Evolutionary conservation across 2,329 filamentous ascomycete species (phyloP).

Genomic region (Microsporum canis): DNA sequence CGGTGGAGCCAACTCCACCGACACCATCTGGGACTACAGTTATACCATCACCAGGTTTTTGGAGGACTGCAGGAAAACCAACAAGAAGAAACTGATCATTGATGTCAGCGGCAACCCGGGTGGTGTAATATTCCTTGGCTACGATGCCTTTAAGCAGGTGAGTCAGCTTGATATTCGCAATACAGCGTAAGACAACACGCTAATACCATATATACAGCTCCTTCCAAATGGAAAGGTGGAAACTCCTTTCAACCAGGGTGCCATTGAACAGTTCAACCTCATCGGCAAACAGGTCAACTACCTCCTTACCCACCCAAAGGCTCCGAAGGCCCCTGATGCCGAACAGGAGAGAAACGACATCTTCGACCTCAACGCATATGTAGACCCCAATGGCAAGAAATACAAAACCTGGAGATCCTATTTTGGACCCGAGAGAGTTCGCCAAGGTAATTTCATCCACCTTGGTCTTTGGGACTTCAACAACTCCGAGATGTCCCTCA

Average conservation of each 20-base stretch:
- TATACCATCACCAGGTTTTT: constrained; percentile 37
- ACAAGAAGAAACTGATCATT: constrained; percentile 52
- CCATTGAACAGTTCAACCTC: constrained; percentile 31
- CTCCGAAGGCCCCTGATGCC: constrained; percentile 4
- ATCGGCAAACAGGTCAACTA: constrained; percentile 21
- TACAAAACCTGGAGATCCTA: constrained; percentile 32
- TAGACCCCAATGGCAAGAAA: constrained; percentile 21
- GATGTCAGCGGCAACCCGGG: constrained; percentile 53
- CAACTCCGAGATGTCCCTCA: constrained; percentile 19
- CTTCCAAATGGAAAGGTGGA: constrained; percentile 39
- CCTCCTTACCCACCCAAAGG: constrained; percentile 12
- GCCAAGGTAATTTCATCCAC: constrained; percentile 29
- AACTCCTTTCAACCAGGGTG: constrained; percentile 38
- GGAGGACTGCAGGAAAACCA: constrained; percentile 32
- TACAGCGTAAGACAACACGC: background rate
- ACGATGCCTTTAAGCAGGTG: constrained; percentile 41
- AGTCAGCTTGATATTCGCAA: background rate
- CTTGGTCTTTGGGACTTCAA: constrained; percentile 18
- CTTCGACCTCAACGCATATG: constrained; percentile 14
- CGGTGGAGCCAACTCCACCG: constrained; percentile 14
- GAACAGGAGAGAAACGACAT: constrained; percentile 7
- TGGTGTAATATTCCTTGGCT: constrained; percentile 40
- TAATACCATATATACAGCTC: constrained; percentile 21
- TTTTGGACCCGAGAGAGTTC: constrained; percentile 18
- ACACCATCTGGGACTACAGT: constrained; percentile 22